Percentiles rank a stretch among this genome's conserved stretches.
Evolutionary conservation across 2,329 filamentous ascomycete genomes (phyloP).

Genomic region (Curvularia verruculosa): DNA sequence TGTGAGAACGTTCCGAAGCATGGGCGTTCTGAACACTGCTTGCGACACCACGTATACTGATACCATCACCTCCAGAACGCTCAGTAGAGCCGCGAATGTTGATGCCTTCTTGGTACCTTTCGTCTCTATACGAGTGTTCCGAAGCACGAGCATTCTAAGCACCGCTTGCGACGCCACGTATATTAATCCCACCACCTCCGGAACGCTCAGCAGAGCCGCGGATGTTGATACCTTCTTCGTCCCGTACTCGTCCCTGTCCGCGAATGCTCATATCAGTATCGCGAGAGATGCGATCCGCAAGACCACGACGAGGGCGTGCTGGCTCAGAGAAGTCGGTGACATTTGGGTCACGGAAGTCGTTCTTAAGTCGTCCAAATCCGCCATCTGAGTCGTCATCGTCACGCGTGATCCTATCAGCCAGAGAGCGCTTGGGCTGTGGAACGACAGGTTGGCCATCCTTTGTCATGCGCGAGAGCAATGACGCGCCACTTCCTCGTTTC

Average conservation of each 20-base stretch:
- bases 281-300: slow-evolving; percentile 34
- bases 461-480: slow-evolving; percentile 43
- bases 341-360: slow-evolving; percentile 35
- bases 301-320: slow-evolving; percentile 21
- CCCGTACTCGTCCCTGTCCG: slow-evolving; percentile 23
- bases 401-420: slow-evolving; percentile 43
- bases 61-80: slow-evolving; percentile 24
- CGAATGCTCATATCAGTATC: slow-evolving; percentile 29
- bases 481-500: slow-evolving; percentile 23
- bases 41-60: slow-evolving; percentile 44
- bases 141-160: slow-evolving; percentile 22
- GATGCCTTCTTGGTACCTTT: slow-evolving; percentile 33
- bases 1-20: too few relatives aligned
- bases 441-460: slow-evolving; percentile 41
- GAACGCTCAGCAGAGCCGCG: slow-evolving; percentile 34
- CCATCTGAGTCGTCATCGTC: slow-evolving; percentile 31
- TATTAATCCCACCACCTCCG: slow-evolving; percentile 35
- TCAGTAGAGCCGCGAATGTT: slow-evolving; percentile 42
- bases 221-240: slow-evolving; percentile 42
- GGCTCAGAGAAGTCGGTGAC: slow-evolving; percentile 37
- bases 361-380: slow-evolving; percentile 40
- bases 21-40: slow-evolving; percentile 31
- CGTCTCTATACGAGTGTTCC: neutral
- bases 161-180: slow-evolving; percentile 43
- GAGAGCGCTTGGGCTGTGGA: slow-evolving; percentile 30